Evolutionary conservation across 2,329 filamentous ascomycete genomes (phyloP), one percentile per base, ranked within the genome.

Genomic region (Amesomyces nigricolor): DNA sequence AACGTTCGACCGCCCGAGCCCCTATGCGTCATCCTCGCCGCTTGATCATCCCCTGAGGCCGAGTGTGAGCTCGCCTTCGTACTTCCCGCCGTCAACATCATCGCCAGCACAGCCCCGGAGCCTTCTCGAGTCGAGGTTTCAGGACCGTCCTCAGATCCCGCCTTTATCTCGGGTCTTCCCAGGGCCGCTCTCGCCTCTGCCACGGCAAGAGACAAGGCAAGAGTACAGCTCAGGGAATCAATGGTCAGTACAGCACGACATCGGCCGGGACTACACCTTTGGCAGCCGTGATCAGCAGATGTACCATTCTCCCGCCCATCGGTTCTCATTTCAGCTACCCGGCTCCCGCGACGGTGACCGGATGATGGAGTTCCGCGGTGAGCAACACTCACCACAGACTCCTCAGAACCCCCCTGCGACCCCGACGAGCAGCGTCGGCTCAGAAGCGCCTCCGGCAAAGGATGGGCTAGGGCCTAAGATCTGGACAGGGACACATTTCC

Each of bases 391-490:
- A 44, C 61, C 59, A 10, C 65, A 65, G 29, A 44, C 61, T 14
- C 60, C 63, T 6, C 53, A 65, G 30, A 64, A 60, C 47, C 63
- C 63, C 42, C 67, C 69, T 8, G 62, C 68, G 30, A 67, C 68
- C 13, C 64, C 68, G 4, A 58, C 67, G 1, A 65, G 62, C 53
- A 63, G 63, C 5, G 66, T 66, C 17, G 66, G 62, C 6, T 70
- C 73, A 1, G 79, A 81, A 47, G 73, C 72, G 2, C 62, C 74
- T 9, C 71, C 76, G 0, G 72, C 74, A 13, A 85, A 84, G 67
- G 82, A 86, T 65, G 79, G 78, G 1, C 70, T 86, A 13, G 83
- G 83, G 0, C 82, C 83, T 11, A 86, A 85, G 72, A 86, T 86
- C 57, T 86, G 83, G 83, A 86, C 82, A 1, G 83, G 83, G 26